Conservation (phyloP, 1,284 basidiomycete species). For the Cerrena zonata region DNA sequence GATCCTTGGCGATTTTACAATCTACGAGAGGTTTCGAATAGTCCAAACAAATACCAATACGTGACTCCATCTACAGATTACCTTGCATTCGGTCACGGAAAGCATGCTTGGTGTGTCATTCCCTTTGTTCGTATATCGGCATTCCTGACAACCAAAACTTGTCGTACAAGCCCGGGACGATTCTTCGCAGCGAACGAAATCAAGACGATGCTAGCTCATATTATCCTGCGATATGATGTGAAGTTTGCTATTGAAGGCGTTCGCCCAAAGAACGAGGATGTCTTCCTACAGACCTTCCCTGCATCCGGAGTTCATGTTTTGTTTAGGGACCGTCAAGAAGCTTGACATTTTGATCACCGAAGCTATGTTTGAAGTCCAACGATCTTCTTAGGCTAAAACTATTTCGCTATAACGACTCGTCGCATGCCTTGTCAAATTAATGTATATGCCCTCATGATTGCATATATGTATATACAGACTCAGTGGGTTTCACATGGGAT, state of each 20-base stretch:
- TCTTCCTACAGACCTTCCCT: conserved; percentile 4
- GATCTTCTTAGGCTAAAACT: too few species aligned
- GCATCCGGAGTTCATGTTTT: conserved; percentile 7
- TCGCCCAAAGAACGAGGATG: conserved; percentile 15
- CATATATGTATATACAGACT: too few species aligned
- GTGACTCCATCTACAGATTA: conserved; percentile 18
- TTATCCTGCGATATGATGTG: conserved; percentile 40
- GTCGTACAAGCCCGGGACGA: neutral
- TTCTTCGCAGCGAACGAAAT: conserved; percentile 24
- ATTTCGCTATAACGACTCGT: too few species aligned
- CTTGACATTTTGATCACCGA: too few species aligned
- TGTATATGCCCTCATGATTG: too few species aligned
- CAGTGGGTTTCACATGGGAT: too few species aligned
- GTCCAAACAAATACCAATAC: conserved; percentile 16
- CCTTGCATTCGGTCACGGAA: conserved; percentile 22
- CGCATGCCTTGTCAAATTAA: too few species aligned
- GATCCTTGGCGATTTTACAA: conserved; percentile 6
- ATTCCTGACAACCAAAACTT: too few species aligned
- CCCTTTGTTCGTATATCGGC: too few species aligned
- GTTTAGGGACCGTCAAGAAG: conserved; percentile 17
- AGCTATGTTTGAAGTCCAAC: too few species aligned
- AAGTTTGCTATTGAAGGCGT: conserved; percentile 30
- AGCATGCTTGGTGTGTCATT: conserved; percentile 21
- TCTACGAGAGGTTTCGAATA: neutral
- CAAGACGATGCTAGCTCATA: conserved; percentile 39